A percentile compares a stretch with the other conserved stretches of the same genome.
These are phyloP conservation scores for Laguncularia racemosa DNA, from an alignment of 345 rosid species.

Conservation along the genomic window DNA sequence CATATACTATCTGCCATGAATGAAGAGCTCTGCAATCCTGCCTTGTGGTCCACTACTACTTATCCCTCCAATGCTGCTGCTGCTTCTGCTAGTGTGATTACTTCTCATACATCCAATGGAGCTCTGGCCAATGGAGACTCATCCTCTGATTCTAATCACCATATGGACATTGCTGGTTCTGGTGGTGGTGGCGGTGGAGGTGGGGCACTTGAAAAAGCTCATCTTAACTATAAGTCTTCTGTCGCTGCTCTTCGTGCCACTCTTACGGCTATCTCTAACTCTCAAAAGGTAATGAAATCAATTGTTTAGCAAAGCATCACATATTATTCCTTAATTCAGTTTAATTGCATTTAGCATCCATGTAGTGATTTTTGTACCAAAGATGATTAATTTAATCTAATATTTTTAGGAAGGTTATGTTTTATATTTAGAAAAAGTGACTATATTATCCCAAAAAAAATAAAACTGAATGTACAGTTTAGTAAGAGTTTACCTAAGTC, in stretches of 20 bases:
- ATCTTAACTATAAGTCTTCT: slow-evolving; percentile 67
- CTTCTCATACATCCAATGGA: slow-evolving; percentile 24
- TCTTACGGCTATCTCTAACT: slow-evolving; percentile 67
- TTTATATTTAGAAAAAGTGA: too few relatives aligned
- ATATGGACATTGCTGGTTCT: slow-evolving; percentile 27
- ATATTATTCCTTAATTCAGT: neutral
- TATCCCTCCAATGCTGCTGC: slow-evolving; percentile 10
- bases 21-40: slow-evolving; percentile 89
- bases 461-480: too few relatives aligned
- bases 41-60: slow-evolving; percentile 65
- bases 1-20: slow-evolving; percentile 84
- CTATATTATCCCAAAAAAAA: too few relatives aligned
- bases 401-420: too few relatives aligned
- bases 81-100: slow-evolving; percentile 6
- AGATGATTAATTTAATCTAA: too few relatives aligned
- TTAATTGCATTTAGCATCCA: neutral
- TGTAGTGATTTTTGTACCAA: too few relatives aligned
- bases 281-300: slow-evolving; percentile 45
- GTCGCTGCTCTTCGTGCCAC: slow-evolving; percentile 88
- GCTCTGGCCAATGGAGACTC: slow-evolving; percentile 31
- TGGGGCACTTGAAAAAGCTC: slow-evolving; percentile 79
- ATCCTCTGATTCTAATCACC: slow-evolving; percentile 37
- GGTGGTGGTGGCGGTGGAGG: slow-evolving; percentile 30
- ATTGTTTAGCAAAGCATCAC: too few relatives aligned
- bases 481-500: too few relatives aligned